Evolutionary conservation across 306 rosid genomes (phyloP), one percentile per base, ranked within the genome.

Genomic region (Pyrus betulifolia): DNA sequence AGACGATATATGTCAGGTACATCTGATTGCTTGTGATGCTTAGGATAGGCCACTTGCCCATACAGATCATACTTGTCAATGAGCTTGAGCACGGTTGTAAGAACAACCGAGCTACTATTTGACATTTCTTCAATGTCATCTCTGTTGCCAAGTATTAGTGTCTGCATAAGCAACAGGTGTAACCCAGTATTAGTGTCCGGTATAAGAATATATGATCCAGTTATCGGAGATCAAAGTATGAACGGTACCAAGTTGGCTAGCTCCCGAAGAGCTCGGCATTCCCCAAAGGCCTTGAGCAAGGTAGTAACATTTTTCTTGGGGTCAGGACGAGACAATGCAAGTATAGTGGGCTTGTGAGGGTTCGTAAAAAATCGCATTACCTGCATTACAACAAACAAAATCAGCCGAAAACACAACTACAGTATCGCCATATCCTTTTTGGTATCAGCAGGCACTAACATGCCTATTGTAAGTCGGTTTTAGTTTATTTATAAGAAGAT

Each of bases 321-420:
- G 84, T 92, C 97, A n/a, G 97, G 97, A 11, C 97, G 90, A 13
- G 97, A 89, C 85, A 92, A 55, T 74, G 97, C 97, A 28, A 92
- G 91, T 80, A 92, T 89, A 45, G 84, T 92, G 67, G 97, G 97
- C 83, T 92, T 92, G 90, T 89, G 96, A 76, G 97, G 97, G 81
- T 92, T 92, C 45, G 93, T 89, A 84, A 92, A 90, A 83, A 92
- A 89, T 22, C 95, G 75, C 88, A 86, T 92, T 59, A 91, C 83
- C 97, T 89, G 88, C 80, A 76, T 79, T 59, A 17, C 62, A 45
- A n/a, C 31, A 31, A 54, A 33, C 61, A 74, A 45, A 44, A 25
- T 46, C 30, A 63, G n/a, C 58, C 23, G 54, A 51, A 57, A 7
- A 72, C 42, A 38, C 42, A 7, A 38, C 42, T 38, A 38, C 0